Base-by-base conservation (phyloP, 805 yeast species). In the Scheffersomyces stipitis region DNA sequence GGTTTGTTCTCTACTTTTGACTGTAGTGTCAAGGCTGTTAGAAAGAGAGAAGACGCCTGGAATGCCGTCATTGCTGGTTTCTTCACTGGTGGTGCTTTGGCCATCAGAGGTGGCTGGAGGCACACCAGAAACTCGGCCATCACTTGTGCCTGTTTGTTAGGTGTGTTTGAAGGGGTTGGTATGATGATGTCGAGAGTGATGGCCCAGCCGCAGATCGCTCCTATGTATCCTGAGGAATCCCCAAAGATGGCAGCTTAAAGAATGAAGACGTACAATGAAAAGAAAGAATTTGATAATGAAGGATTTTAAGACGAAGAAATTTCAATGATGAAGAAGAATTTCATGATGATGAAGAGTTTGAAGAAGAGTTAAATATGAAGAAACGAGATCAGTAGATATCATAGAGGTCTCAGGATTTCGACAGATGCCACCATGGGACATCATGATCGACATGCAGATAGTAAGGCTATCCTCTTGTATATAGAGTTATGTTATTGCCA, bases 11-110 rank as follows among this genome's bases (percentile, higher is more conserved):
- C 97, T 23, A 84, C 95, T 10, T 93, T 82, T 59, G 99, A 93
- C 66, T 93, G 99, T 74, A 78, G 90, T 12, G 95, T 93, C 31
- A 93, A 91, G 66, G 96, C 91, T 2, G 79, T 93, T 29, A 86
- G 99, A 74, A 86, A 88, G 66, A 87, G 97, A 73, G 99, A 93
- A 66, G 99, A 93, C 64, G 96, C 98, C 5, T 86, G 96, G 86
- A 93, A 93, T 62, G 96, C 97, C 48, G 90, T 93, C 59, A 83
- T 91, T 58, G 97, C 98, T 23, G 99, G 99, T 40, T 89, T 93
- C 62, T 87, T 87, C 73, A 90, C 96, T 30, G 99, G 99, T 76
- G 99, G 99, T 54, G 83, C 98, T 15, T 73, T 93, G 52, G 99
- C 98, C 44, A 80, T 93, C 51, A 88, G 99, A 81, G 99, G 99